Percentiles rank a stretch among this genome's conserved stretches.
phyloP scores from a whole-genome alignment of 129 eudicot species.

The Rutidosis leptorrhynchoides region DNA sequence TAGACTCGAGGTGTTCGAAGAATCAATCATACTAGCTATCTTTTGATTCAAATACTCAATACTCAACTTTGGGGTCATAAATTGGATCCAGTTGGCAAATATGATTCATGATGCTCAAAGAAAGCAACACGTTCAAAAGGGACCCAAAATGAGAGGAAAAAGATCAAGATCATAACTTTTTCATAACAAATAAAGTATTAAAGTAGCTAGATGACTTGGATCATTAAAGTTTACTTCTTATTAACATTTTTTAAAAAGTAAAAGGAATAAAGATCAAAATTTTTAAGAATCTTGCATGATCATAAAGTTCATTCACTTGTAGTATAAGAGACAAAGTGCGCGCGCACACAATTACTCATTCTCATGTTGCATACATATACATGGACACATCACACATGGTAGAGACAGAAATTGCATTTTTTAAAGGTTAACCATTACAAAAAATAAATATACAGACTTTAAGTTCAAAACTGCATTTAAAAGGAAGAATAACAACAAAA shows the following conservation, averaged over 20 bases:
- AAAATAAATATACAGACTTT: slow-evolving; percentile 2
- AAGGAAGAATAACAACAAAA: not conserved
- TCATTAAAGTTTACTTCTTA: slow-evolving; percentile 37
- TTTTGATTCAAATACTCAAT: slow-evolving; percentile 3
- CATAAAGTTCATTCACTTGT: slow-evolving; percentile 42
- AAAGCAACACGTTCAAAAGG: slow-evolving; percentile 22
- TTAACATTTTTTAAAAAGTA: slow-evolving; percentile 13
- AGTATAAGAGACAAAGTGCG: slow-evolving; percentile 13
- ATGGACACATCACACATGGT: not conserved
- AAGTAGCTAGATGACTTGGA: slow-evolving; percentile 43
- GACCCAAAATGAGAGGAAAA: slow-evolving; percentile 28
- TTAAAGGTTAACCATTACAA: not conserved
- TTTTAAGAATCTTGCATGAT: slow-evolving; percentile 59
- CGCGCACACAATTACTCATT: not conserved
- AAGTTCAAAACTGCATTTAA: slow-evolving; percentile 13
- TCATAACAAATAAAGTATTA: slow-evolving; percentile 13
- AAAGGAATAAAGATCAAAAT: slow-evolving; percentile 32
- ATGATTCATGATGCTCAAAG: slow-evolving; percentile 19
- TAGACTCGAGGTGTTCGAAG: not conserved
- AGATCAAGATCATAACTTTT: slow-evolving; percentile 33
- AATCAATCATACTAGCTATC: not conserved
- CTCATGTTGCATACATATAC: slow-evolving; percentile 16
- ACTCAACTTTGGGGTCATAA: slow-evolving; percentile 2
- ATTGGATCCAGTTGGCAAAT: slow-evolving; percentile 28
- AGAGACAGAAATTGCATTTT: slow-evolving; percentile 6